phyloP scores from a whole-genome alignment of 176 grass and related monocot genomes.

The Cenchrus americanus region DNA sequence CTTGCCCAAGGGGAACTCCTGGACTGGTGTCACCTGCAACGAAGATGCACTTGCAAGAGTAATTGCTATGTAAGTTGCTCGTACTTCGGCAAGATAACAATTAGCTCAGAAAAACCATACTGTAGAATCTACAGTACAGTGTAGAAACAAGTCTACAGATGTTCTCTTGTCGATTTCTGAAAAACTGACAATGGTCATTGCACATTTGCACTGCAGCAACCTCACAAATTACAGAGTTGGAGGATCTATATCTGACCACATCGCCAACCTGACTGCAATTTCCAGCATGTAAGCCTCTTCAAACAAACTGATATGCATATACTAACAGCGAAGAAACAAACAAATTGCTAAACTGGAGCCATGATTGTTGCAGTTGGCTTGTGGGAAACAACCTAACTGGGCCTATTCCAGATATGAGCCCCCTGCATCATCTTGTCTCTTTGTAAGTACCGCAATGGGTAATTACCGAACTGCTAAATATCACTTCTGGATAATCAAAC shows the following conservation, averaged over 20 bases:
- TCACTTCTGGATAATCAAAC: not conserved
- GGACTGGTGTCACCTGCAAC: constrained; percentile 80
- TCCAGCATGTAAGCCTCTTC: constrained; percentile 66
- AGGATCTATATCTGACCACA: constrained; percentile 62
- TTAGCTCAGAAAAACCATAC: not conserved
- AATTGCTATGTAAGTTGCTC: constrained; percentile 57
- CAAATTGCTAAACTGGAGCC: not conserved
- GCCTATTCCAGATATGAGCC: constrained; percentile 64
- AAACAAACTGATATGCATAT: constrained; percentile 1
- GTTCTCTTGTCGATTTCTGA: not conserved
- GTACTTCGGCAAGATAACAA: not conserved
- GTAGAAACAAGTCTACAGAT: not conserved
- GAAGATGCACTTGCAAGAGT: constrained; percentile 55
- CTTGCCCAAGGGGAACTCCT: constrained; percentile 70
- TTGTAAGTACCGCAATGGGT: constrained; percentile 53
- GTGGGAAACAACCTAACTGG: constrained; percentile 66
- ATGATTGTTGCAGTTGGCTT: constrained; percentile 70
- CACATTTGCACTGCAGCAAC: constrained; percentile 71
- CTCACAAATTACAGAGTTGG: constrained; percentile 63
- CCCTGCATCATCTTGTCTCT: constrained; percentile 56
- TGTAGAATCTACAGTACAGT: no score
- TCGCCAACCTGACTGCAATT: constrained; percentile 79
- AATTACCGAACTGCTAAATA: not conserved
- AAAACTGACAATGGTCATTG: not conserved
- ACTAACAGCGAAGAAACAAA: not conserved